Conservation (phyloP, 345 rosid genomes). For the Syzygium oleosum region DNA sequence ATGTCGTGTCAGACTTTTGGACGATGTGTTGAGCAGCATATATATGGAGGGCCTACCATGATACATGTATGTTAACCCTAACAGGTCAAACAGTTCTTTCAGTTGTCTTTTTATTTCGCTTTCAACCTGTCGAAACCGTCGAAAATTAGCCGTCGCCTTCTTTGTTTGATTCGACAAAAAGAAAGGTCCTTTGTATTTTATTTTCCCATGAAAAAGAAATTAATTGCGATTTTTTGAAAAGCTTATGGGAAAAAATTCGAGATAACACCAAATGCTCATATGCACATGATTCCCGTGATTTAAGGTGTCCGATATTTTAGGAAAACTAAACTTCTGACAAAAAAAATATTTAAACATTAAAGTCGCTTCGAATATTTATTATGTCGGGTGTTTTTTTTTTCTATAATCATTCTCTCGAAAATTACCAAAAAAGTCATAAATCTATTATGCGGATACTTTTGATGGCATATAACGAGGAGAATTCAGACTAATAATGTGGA, state of each 20-base stretch:
- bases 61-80: not conserved
- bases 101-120: not conserved
- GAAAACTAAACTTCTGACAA: not conserved
- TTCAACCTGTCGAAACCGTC: not conserved
- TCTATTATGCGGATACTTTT: not conserved
- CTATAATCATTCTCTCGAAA: not conserved
- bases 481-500: not conserved
- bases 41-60: not conserved
- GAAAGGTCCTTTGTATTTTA: not conserved
- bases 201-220: not conserved
- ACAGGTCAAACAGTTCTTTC: not conserved
- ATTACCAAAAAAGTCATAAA: too few relatives aligned
- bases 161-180: not conserved
- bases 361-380: not conserved
- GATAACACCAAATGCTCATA: not conserved
- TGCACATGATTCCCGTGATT: not conserved
- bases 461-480: not conserved
- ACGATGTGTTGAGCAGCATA: not conserved
- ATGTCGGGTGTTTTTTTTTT: not conserved
- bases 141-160: not conserved
- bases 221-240: not conserved
- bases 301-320: too few relatives aligned
- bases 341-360: not conserved
- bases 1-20: not conserved
- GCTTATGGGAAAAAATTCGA: not conserved